Evolutionary conservation across 306 rosid species (phyloP).

Genomic region (Pyrus betulifolia): DNA sequence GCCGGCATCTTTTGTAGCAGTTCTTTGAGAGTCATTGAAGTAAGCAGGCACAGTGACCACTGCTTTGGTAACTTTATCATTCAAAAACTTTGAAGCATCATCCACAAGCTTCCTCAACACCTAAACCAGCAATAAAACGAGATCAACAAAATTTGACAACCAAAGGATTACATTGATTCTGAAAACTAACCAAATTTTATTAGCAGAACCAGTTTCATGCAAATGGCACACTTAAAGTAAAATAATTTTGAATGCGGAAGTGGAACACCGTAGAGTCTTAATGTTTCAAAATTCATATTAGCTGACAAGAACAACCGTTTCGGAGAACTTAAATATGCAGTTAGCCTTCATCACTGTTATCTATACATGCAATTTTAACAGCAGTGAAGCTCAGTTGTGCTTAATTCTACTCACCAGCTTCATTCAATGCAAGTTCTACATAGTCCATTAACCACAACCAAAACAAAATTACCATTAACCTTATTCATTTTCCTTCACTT

Average conservation of each 20-base stretch:
- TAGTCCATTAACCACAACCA: not conserved
- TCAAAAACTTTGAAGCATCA: slow-evolving; percentile 92
- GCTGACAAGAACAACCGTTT: not conserved
- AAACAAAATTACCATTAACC: not conserved
- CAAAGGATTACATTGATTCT: not conserved
- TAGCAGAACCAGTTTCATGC: not conserved
- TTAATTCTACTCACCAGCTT: not conserved
- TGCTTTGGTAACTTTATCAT: slow-evolving; percentile 93
- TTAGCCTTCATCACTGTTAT: no score
- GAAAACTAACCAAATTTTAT: not conserved
- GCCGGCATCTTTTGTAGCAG: slow-evolving; percentile 99
- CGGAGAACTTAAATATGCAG: not conserved
- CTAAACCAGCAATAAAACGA: slow-evolving; percentile 16
- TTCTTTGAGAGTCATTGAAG: slow-evolving; percentile 97
- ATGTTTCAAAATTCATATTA: not conserved
- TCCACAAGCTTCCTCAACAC: slow-evolving; percentile 94
- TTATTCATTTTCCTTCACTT: not conserved
- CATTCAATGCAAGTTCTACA: not conserved
- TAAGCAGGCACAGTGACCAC: slow-evolving; percentile 97
- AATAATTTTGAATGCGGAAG: not conserved
- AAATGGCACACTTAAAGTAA: not conserved
- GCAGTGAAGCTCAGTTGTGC: not conserved
- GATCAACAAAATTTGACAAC: not conserved
- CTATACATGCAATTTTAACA: not conserved
- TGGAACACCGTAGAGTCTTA: not conserved